A percentile compares a stretch with the other conserved stretches of the same genome.
Conservation (phyloP, 2,329 filamentous ascomycete genomes). For the Onygenales sp. region DNA sequence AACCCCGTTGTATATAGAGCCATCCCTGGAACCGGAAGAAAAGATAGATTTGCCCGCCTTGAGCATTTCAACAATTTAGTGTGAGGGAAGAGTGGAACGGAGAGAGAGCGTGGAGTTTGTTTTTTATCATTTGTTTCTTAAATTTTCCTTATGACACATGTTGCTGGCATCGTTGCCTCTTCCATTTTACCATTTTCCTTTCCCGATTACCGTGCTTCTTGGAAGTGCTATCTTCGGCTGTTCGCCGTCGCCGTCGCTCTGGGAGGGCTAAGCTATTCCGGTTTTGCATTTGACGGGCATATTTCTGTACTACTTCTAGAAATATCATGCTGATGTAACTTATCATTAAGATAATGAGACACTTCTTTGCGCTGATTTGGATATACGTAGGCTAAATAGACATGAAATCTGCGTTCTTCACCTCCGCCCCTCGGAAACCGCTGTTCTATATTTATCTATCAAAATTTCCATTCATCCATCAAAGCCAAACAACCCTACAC, state of each 20-base stretch:
- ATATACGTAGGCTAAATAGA: not conserved
- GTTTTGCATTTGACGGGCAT: not conserved
- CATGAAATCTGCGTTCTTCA: not conserved
- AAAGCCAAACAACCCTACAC: constrained; percentile 17
- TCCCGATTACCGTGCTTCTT: not conserved
- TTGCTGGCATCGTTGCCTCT: not conserved
- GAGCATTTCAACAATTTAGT: not conserved
- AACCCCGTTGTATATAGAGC: constrained; percentile 30
- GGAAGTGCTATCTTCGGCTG: not conserved
- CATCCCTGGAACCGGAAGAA: not conserved
- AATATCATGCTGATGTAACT: not conserved
- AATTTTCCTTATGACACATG: constrained; percentile 1
- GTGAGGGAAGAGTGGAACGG: not conserved
- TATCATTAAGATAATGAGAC: not conserved
- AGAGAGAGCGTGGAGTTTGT: not conserved
- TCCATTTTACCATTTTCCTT: not conserved
- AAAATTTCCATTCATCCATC: not conserved
- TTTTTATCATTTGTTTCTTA: not conserved
- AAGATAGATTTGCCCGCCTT: not conserved
- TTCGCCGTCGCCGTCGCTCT: not conserved
- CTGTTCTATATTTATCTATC: not conserved
- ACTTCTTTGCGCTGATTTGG: not conserved
- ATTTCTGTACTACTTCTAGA: not conserved
- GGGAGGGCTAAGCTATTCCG: not conserved
- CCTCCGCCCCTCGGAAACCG: not conserved